These are phyloP conservation scores for Alternaria rosae DNA, from an alignment of 2,329 filamentous ascomycete genomes.

Conservation along the genomic window DNA sequence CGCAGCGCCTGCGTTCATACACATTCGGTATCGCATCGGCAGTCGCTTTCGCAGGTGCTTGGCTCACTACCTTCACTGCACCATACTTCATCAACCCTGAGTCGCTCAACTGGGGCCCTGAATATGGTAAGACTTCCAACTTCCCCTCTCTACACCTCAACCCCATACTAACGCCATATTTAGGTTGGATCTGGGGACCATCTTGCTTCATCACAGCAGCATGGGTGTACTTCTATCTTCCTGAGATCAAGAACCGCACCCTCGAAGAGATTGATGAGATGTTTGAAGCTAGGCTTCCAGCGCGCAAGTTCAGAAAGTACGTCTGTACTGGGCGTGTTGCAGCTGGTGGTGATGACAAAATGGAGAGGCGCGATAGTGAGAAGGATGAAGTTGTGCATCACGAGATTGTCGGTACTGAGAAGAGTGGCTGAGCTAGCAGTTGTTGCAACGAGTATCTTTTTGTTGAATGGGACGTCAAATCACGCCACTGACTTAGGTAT, in stretches of 20 bases:
- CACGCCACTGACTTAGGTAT: neutral
- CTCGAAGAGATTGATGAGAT: constrained; percentile 47
- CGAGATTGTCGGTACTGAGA: constrained; percentile 16
- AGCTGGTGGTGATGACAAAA: constrained; percentile 20
- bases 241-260: constrained; percentile 51
- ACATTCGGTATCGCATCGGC: constrained; percentile 64
- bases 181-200: constrained; percentile 46
- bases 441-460: neutral
- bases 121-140: constrained; percentile 50
- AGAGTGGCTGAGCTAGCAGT: neutral
- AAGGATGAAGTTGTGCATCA: constrained; percentile 24
- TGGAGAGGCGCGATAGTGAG: constrained; percentile 23
- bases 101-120: constrained; percentile 65
- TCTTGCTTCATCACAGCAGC: constrained; percentile 49
- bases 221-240: constrained; percentile 44
- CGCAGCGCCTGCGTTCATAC: constrained; percentile 64
- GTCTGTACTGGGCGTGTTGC: constrained; percentile 33
- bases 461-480: neutral
- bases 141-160: too few species aligned
- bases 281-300: constrained; percentile 40
- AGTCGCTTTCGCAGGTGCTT: constrained; percentile 63
- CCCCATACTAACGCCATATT: neutral
- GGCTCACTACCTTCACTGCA: constrained; percentile 64
- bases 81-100: constrained; percentile 67
- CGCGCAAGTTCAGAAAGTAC: constrained; percentile 43